These are phyloP conservation scores for Oehlia diaphana DNA, from an alignment of 192 early-diverging fungal species.

Conservation along the genomic window DNA sequence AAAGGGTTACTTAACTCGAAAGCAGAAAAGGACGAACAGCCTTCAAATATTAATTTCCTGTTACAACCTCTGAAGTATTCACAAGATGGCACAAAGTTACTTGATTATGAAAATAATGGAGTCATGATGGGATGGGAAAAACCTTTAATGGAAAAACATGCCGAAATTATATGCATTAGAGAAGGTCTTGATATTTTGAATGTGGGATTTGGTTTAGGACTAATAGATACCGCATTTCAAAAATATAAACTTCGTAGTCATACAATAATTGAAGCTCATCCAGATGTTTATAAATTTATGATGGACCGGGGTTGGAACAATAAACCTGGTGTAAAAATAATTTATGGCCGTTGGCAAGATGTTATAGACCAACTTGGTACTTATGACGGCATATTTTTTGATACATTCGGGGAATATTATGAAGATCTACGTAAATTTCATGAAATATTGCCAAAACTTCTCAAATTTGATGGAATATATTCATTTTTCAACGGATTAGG, in stretches of 20 bases:
- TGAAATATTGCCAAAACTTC: constrained; percentile 68
- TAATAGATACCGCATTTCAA: constrained; percentile 86
- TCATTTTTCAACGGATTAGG: constrained; percentile 95
- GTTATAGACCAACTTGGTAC: constrained; percentile 68
- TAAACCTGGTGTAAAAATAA: constrained; percentile 76
- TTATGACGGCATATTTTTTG: constrained; percentile 96
- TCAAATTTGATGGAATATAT: constrained; percentile 78
- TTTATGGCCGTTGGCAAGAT: constrained; percentile 94
- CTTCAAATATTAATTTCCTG: constrained; percentile 79
- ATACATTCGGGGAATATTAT: constrained; percentile 93
- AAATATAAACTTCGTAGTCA: constrained; percentile 68
- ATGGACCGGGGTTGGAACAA: constrained; percentile 80
- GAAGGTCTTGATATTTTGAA: constrained; percentile 64
- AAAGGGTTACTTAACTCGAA: constrained; percentile 7
- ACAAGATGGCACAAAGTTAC: constrained; percentile 68
- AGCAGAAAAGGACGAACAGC: constrained; percentile 36
- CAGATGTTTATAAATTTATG: constrained; percentile 93
- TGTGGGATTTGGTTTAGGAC: constrained; percentile 89
- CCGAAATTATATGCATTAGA: constrained; percentile 69
- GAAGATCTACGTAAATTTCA: constrained; percentile 79
- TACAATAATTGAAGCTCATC: constrained; percentile 96
- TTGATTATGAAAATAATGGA: constrained; percentile 86
- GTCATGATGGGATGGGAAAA: constrained; percentile 99
- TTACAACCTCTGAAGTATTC: constrained; percentile 75
- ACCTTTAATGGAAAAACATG: constrained; percentile 88